A percentile compares a stretch with the other conserved stretches of the same genome.
Evolutionary conservation across 2,329 filamentous ascomycete species (phyloP).

Genomic region (Ophiosphaerella korrae): DNA sequence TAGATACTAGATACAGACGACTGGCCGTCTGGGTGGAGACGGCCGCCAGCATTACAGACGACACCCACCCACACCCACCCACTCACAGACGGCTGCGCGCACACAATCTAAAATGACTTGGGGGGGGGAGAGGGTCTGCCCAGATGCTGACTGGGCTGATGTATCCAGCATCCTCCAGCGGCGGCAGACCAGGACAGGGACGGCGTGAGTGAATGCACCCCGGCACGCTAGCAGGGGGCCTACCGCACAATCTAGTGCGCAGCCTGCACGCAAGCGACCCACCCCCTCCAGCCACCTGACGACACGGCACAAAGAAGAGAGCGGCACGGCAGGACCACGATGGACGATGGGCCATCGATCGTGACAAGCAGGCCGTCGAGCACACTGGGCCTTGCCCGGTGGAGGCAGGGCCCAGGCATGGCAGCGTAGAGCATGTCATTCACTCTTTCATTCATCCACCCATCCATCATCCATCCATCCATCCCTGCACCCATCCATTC

Average conservation of each 20-base stretch:
- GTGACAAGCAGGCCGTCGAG: too few species aligned
- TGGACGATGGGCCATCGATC: too few species aligned
- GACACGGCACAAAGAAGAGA: conserved; percentile 20
- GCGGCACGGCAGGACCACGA: too few species aligned
- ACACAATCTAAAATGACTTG: conserved; percentile 46
- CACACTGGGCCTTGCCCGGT: too few species aligned
- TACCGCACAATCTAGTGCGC: conserved; percentile 10
- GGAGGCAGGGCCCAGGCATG: too few species aligned
- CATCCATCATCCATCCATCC: too few species aligned
- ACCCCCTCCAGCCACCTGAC: conserved; percentile 34
- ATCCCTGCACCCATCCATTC: not conserved
- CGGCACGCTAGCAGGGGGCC: conserved; percentile 25
- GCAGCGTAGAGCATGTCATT: too few species aligned
- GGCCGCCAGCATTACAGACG: conserved; percentile 1
- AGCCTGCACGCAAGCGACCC: conserved; percentile 43
- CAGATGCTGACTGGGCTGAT: too few species aligned
- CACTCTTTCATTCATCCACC: too few species aligned
- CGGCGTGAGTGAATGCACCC: conserved; percentile 10
- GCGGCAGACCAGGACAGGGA: too few species aligned
- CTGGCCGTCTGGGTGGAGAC: conserved; percentile 21
- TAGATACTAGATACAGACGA: too few species aligned
- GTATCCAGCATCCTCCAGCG: too few species aligned
- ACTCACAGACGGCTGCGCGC: conserved; percentile 40
- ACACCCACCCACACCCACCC: conserved; percentile 21
- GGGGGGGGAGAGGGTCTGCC: conserved; percentile 29